Evolutionary conservation across 2,329 filamentous ascomycete species (phyloP).

Genomic region (Coleophoma eucalyptorum): DNA sequence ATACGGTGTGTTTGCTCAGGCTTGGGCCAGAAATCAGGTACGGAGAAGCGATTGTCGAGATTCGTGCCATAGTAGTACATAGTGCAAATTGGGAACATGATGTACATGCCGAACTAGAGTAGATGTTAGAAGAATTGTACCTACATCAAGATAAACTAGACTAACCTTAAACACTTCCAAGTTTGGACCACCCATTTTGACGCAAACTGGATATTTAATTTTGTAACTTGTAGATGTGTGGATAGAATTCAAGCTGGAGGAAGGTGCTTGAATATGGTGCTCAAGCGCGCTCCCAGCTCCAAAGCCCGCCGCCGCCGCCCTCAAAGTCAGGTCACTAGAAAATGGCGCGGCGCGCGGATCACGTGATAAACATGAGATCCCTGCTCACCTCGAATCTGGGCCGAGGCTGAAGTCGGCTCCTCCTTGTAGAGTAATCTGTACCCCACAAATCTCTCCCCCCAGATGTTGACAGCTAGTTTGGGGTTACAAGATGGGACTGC

Average conservation of each 20-base stretch:
- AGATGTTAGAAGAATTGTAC: background rate
- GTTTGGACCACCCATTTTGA: constrained; percentile 75
- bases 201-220: background rate
- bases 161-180: constrained; percentile 91
- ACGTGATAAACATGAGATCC: background rate
- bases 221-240: background rate
- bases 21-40: constrained; percentile 92
- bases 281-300: background rate
- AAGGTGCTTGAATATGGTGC: background rate
- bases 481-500: background rate
- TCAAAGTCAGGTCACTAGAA: background rate
- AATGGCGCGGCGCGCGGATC: background rate
- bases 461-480: background rate
- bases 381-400: background rate
- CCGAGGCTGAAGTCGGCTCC: constrained; percentile 10
- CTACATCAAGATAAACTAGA: constrained; percentile 4
- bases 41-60: constrained; percentile 85
- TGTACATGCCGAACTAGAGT: constrained; percentile 94
- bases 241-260: background rate
- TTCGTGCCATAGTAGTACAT: constrained; percentile 99
- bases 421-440: constrained; percentile 1
- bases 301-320: background rate
- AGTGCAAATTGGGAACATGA: constrained; percentile 97
- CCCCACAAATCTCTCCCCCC: constrained; percentile 4
- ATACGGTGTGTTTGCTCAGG: constrained; percentile 72